Conservation (phyloP, 2,329 filamentous ascomycete species). For the Ascochyta fabae region DNA sequence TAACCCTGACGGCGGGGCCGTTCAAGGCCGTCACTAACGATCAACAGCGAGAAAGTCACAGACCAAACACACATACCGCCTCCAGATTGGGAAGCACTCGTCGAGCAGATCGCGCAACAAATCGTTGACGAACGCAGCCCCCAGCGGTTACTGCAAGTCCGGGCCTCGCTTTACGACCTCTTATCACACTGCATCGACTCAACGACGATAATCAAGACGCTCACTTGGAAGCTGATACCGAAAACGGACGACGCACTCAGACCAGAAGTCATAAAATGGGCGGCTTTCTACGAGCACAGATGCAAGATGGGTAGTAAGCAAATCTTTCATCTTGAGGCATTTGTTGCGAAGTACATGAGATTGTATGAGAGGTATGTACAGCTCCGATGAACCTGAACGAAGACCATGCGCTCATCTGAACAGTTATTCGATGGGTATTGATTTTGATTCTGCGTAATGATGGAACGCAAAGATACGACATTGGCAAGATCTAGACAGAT, state of each 20-base stretch:
- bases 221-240: slow-evolving; percentile 90
- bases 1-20: neutral
- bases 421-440: slow-evolving; percentile 73
- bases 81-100: slow-evolving; percentile 95
- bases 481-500: neutral
- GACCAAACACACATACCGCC: slow-evolving; percentile 90
- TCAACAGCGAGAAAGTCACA: slow-evolving; percentile 80
- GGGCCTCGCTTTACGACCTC: slow-evolving; percentile 94
- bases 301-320: slow-evolving; percentile 91
- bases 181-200: slow-evolving; percentile 96
- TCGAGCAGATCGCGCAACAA: slow-evolving; percentile 86
- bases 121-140: slow-evolving; percentile 95
- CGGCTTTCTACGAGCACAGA: slow-evolving; percentile 95
- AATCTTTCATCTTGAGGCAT: slow-evolving; percentile 97
- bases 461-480: neutral
- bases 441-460: slow-evolving; percentile 50
- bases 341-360: slow-evolving; percentile 98
- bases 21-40: slow-evolving; percentile 12
- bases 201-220: slow-evolving; percentile 89
- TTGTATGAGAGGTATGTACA: slow-evolving; percentile 81
- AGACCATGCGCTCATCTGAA: slow-evolving; percentile 8
- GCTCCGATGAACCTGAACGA: neutral
- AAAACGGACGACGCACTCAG: slow-evolving; percentile 90
- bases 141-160: slow-evolving; percentile 82
- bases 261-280: slow-evolving; percentile 92